Conservation (phyloP, 768 basidiomycete species). For the Agaricus subrufescens region DNA sequence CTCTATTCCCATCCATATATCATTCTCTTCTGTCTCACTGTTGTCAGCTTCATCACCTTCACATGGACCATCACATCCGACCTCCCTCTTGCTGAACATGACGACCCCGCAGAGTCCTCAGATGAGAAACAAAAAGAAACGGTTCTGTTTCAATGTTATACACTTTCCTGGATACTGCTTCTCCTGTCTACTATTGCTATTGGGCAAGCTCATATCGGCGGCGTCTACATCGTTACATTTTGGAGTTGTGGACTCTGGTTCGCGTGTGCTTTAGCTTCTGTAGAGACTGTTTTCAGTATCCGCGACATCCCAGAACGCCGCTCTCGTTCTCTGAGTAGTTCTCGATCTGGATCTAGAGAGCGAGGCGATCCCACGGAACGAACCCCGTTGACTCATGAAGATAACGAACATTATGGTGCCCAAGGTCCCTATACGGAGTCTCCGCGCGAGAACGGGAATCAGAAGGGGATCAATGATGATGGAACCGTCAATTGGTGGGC, state of each 20-base stretch:
- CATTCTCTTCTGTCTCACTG: slow-evolving; percentile 40
- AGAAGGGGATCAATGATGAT: slow-evolving; percentile 14
- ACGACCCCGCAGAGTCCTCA: slow-evolving; percentile 6
- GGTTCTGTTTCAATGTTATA: slow-evolving; percentile 45
- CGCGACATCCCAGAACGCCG: slow-evolving; percentile 15
- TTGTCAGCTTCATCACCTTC: slow-evolving; percentile 43
- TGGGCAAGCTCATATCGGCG: slow-evolving; percentile 38
- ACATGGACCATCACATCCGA: slow-evolving; percentile 27
- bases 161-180: slow-evolving; percentile 53
- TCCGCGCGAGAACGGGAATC: background rate
- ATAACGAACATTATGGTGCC: background rate
- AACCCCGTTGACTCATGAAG: slow-evolving; percentile 12
- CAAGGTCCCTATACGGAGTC: background rate
- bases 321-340: background rate
- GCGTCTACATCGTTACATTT: slow-evolving; percentile 51
- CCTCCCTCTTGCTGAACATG: slow-evolving; percentile 18
- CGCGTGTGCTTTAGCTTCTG: slow-evolving; percentile 15
- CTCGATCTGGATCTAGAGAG: background rate
- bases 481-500: slow-evolving; percentile 47
- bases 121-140: slow-evolving; percentile 41
- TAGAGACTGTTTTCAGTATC: slow-evolving; percentile 19
- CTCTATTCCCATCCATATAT: slow-evolving; percentile 37
- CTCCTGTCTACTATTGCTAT: slow-evolving; percentile 43
- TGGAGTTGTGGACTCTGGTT: slow-evolving; percentile 36
- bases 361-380: slow-evolving; percentile 4